Evolutionary conservation across 2,329 filamentous ascomycete genomes (phyloP).

Genomic region (Talaromyces sp.): DNA sequence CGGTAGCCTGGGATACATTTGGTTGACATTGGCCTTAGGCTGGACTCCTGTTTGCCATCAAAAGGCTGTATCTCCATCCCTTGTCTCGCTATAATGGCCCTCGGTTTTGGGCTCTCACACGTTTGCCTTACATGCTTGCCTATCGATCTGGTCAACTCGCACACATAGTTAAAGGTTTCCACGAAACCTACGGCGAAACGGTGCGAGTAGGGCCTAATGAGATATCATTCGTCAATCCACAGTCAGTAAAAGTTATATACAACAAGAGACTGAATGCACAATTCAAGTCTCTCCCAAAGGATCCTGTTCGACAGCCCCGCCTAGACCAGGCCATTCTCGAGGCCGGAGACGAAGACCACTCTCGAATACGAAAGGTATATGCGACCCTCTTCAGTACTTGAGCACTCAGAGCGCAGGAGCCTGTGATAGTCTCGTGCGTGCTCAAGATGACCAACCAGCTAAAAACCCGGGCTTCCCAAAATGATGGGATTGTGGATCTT

Average conservation of each 20-base stretch:
- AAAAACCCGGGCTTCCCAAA: not conserved
- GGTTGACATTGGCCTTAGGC: not conserved
- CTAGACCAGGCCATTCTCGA: constrained; percentile 7
- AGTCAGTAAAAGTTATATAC: constrained; percentile 46
- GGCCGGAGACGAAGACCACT: constrained; percentile 36
- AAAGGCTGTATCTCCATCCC: constrained; percentile 47
- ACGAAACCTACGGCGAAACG: constrained; percentile 34
- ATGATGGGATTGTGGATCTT: not conserved
- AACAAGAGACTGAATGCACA: constrained; percentile 36
- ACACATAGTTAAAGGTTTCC: constrained; percentile 26
- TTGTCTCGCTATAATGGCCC: constrained; percentile 47
- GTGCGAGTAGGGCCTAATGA: constrained; percentile 45
- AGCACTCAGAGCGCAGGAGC: constrained; percentile 39
- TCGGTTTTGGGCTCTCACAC: constrained; percentile 31
- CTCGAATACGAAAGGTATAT: constrained; percentile 38
- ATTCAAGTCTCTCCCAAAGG: constrained; percentile 22
- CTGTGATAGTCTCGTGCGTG: constrained; percentile 32
- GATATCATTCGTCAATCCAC: constrained; percentile 40
- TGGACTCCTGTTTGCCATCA: constrained; percentile 25
- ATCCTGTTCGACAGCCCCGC: constrained; percentile 1
- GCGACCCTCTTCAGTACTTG: constrained; percentile 45
- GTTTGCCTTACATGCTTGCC: constrained; percentile 33
- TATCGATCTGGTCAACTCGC: no score
- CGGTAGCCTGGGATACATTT: not conserved
- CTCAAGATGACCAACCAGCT: constrained; percentile 24